Conservation (phyloP, 306 rosid genomes). For the Vicia villosa region DNA sequence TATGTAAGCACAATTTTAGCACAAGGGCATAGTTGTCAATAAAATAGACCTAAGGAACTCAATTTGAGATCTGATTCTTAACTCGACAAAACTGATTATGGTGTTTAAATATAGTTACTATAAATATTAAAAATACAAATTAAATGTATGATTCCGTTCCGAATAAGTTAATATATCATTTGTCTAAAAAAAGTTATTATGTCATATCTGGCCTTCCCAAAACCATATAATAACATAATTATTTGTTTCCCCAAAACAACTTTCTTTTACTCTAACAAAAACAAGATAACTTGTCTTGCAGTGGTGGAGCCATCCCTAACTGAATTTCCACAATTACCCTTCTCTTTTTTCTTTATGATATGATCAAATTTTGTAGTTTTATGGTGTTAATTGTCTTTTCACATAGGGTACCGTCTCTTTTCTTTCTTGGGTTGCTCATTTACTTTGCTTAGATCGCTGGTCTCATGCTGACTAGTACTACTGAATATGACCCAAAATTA, state of each 20-base stretch:
- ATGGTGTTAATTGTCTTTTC: conserved; percentile 37
- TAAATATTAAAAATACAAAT: conserved; percentile 9
- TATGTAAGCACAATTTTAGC: background rate
- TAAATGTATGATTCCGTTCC: conserved; percentile 46
- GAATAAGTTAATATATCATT: background rate
- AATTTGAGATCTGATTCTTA: conserved; percentile 35
- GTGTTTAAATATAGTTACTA: conserved; percentile 13
- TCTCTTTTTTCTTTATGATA: background rate
- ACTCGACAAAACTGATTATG: conserved; percentile 33
- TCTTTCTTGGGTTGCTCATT: conserved; percentile 39
- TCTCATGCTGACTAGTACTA: conserved; percentile 31
- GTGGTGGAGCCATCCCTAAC: background rate
- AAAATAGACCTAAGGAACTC: background rate
- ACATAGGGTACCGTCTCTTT: background rate
- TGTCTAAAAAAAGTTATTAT: background rate
- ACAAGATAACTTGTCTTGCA: conserved; percentile 16
- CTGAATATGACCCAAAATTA: conserved; percentile 26
- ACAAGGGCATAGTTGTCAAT: conserved; percentile 30
- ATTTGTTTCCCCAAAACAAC: conserved; percentile 21
- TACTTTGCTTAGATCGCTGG: conserved; percentile 38
- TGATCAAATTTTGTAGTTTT: background rate
- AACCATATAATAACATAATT: conserved; percentile 42
- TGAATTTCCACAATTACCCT: conserved; percentile 30
- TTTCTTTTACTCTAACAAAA: conserved; percentile 9
- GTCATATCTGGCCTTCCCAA: conserved; percentile 53